phyloP scores from a whole-genome alignment of 257 asterid genomes.

The Buddleja alternifolia region DNA sequence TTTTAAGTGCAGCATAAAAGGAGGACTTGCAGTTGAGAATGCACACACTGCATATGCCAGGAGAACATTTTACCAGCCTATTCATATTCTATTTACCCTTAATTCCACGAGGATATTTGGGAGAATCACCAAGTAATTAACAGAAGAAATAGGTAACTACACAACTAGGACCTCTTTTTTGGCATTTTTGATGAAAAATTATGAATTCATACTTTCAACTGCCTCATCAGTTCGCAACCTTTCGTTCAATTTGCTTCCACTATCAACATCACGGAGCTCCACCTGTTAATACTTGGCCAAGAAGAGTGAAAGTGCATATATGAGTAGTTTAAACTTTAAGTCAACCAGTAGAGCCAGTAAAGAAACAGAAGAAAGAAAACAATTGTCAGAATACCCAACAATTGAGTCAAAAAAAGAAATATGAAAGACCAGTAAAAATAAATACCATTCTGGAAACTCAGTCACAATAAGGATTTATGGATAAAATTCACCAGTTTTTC shows the following conservation, averaged over 20 bases:
- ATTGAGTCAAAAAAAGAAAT: not conserved
- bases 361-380: not conserved
- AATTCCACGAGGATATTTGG: conserved; percentile 5
- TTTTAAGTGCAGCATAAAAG: conserved; percentile 7
- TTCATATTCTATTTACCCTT: conserved; percentile 13
- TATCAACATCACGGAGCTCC: conserved; percentile 94
- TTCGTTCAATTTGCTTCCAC: conserved; percentile 88
- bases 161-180: conserved; percentile 8
- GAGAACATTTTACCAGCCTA: not conserved
- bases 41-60: not conserved
- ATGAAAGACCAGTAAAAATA: not conserved
- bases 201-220: conserved; percentile 71
- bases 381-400: not conserved
- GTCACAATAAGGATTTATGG: no score
- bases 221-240: conserved; percentile 92
- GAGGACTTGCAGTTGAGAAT: conserved; percentile 17
- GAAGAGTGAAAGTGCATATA: conserved; percentile 13
- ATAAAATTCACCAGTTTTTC: conserved; percentile 6
- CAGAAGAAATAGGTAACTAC: conserved; percentile 3
- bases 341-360: conserved; percentile 4
- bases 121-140: conserved; percentile 23
- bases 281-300: conserved; percentile 58
- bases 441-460: not conserved
- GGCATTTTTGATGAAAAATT: not conserved
- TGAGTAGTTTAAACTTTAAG: not conserved